Evolutionary conservation across 2,329 filamentous ascomycete genomes (phyloP).

Genomic region (Elsinoe batatas): DNA sequence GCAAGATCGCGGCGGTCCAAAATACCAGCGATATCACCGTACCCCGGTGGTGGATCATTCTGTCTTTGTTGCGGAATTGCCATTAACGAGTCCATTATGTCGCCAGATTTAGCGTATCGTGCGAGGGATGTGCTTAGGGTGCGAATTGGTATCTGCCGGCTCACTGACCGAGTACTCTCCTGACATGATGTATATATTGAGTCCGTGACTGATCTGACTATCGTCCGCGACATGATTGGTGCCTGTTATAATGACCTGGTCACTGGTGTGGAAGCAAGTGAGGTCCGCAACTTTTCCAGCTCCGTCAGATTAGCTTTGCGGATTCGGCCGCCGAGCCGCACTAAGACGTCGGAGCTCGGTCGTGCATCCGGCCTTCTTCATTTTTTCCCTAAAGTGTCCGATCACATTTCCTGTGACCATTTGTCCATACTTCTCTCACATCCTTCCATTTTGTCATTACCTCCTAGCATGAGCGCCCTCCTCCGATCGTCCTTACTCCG

Average conservation of each 20-base stretch:
- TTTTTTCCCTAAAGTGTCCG: conserved; percentile 3
- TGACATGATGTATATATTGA: conserved; percentile 32
- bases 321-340: conserved; percentile 8
- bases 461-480: conserved; percentile 36
- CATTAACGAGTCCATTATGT: not conserved
- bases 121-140: not conserved
- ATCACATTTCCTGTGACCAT: not conserved
- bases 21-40: not conserved
- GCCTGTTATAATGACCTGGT: not conserved
- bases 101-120: not conserved
- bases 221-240: not conserved
- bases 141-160: not conserved
- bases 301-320: conserved; percentile 1
- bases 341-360: conserved; percentile 5
- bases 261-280: not conserved
- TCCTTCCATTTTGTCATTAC: conserved; percentile 12
- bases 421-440: not conserved
- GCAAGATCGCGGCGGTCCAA: not conserved
- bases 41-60: not conserved
- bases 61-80: not conserved
- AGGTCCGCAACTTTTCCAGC: conserved; percentile 8
- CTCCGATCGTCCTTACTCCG: conserved; percentile 13
- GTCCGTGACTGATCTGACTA: conserved; percentile 18
- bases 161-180: conserved; percentile 13
- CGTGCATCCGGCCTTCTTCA: not conserved